A percentile compares a stretch with the other conserved stretches of the same genome.
phyloP scores from a whole-genome alignment of 2,329 filamentous ascomycete species.

The Balansia obtecta region DNA sequence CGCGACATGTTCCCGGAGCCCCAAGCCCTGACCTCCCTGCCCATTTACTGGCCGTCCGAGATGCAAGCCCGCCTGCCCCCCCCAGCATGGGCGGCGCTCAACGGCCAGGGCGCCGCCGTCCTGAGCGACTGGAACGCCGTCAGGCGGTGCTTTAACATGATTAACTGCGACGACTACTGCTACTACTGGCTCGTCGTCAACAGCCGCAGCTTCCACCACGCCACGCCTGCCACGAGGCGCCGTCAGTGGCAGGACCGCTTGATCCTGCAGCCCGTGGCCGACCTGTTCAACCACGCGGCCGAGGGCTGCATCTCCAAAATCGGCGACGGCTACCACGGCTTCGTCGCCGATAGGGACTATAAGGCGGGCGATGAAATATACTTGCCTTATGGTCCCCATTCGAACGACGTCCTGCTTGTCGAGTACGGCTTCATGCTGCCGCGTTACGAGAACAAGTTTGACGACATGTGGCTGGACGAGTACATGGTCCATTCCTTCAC shows the following conservation, averaged over 20 bases:
- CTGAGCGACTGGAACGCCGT: conserved; percentile 27
- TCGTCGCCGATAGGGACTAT: conserved; percentile 40
- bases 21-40: conserved; percentile 40
- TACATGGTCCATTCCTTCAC: no score
- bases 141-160: conserved; percentile 14
- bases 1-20: conserved; percentile 52
- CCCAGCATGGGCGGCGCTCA: conserved; percentile 30
- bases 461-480: conserved; percentile 36
- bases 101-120: conserved; percentile 37
- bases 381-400: conserved; percentile 57
- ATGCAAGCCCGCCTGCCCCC: conserved; percentile 33
- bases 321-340: conserved; percentile 36
- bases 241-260: no score
- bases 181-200: conserved; percentile 49
- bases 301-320: conserved; percentile 41
- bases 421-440: conserved; percentile 47
- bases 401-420: conserved; percentile 56
- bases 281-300: conserved; percentile 53
- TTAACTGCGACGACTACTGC: conserved; percentile 29
- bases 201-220: conserved; percentile 50
- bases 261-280: conserved; percentile 58
- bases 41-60: conserved; percentile 32
- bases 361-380: conserved; percentile 49
- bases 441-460: conserved; percentile 34
- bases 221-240: no score